phyloP scores from a whole-genome alignment of 1,284 basidiomycete genomes.

The Trichosporon sp. region DNA sequence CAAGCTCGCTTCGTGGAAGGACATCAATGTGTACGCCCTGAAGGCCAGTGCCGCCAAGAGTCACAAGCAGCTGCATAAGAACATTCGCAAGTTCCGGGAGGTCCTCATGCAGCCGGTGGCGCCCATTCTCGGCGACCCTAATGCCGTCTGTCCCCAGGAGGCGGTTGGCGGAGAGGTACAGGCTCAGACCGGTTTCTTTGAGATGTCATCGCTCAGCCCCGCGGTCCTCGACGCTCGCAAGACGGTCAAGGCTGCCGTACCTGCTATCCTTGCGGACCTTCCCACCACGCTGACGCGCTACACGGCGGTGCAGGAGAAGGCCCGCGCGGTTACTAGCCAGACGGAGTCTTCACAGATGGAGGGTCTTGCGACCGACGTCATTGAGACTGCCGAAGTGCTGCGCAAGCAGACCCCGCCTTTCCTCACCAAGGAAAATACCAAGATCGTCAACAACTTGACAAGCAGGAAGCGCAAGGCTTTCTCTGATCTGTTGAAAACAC shows the following conservation, averaged over 20 bases:
- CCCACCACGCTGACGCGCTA: slow-evolving; percentile 40
- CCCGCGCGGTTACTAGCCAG: slow-evolving; percentile 20
- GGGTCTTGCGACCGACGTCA: slow-evolving; percentile 67
- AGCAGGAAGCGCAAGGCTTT: slow-evolving; percentile 82
- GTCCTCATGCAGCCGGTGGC: slow-evolving; percentile 69
- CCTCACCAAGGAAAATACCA: slow-evolving; percentile 60
- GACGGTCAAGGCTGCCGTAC: slow-evolving; percentile 5
- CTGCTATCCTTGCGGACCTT: slow-evolving; percentile 26
- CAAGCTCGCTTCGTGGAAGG: slow-evolving; percentile 96
- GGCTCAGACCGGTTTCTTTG: slow-evolving; percentile 7
- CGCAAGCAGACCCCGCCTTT: slow-evolving; percentile 55
- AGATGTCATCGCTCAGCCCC: slow-evolving; percentile 7
- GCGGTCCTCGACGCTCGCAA: slow-evolving; percentile 15
- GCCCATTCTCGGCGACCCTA: slow-evolving; percentile 37
- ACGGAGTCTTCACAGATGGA: slow-evolving; percentile 50
- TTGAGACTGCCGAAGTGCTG: slow-evolving; percentile 62
- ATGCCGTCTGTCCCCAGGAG: slow-evolving; percentile 33
- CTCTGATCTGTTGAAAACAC: slow-evolving; percentile 83
- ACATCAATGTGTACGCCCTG: slow-evolving; percentile 90
- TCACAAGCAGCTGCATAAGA: slow-evolving; percentile 86
- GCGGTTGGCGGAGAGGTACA: slow-evolving; percentile 7
- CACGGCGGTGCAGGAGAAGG: slow-evolving; percentile 33
- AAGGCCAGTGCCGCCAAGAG: slow-evolving; percentile 86
- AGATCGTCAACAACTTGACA: slow-evolving; percentile 69
- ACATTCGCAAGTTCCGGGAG: slow-evolving; percentile 86